Evolutionary conservation across 2,329 filamentous ascomycete species (phyloP), one percentile per base, ranked within the genome.

Genomic region (Exophiala aquamarina): DNA sequence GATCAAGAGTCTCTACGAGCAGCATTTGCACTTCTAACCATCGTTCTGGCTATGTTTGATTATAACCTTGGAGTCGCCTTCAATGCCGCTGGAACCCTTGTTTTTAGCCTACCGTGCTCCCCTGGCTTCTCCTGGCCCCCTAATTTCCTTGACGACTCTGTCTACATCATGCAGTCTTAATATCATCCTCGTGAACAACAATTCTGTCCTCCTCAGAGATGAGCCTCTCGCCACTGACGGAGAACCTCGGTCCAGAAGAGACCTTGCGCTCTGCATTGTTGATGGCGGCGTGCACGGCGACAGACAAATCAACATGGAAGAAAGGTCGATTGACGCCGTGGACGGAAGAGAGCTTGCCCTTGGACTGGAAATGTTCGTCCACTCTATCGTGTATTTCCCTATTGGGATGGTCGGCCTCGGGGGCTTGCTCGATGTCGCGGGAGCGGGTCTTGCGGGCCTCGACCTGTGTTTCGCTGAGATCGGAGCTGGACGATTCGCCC

Each of bases 251-350:
- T n/a, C 28, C 28, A 9, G 9, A 9, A 9, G 28, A n/a, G 28
- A 31, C n/a, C 28, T 31, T 31, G 28, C 9, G 9, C n/a, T 31
- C 28, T 9, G 28, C 79, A 58, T 94, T 95, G 21, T 84, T 82
- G 59, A 96, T 81, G 2, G 90, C 92, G 59, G 85, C 89, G 67
- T 96, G 88, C 58, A 97, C 69, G 5, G 93, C 93, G 61, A 84
- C 90, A 3, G 89, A 93, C 41, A 97, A 70, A 66, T 97, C 93
- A 43, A 95, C 81, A 64, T 98, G 93, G 79, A 98, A 97, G 58
- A 96, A 79, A 3, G 93, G 92, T 58, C 88, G 74, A 67, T 95
- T 93, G 54, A 94, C 72, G n/a, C 92, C 88, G 57, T 91, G 86
- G 13, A 97, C 83, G 3, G 88, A 78, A 2, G 86, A 84, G 20